phyloP scores from a whole-genome alignment of 352 stramenopile species.

The Pythium monospermum region DNA sequence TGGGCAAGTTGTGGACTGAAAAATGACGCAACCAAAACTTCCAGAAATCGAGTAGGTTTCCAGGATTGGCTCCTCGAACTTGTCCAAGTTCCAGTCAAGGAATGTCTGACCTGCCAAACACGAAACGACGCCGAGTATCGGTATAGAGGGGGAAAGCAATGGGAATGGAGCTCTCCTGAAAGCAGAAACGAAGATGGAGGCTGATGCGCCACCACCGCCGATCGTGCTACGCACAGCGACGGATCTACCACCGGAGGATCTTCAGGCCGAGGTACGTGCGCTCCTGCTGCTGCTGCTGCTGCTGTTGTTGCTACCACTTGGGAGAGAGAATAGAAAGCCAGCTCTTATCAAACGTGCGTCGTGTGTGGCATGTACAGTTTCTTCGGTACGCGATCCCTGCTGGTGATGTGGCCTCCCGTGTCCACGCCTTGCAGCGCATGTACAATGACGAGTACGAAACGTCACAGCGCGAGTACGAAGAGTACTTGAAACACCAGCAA shows the following conservation, averaged over 20 bases:
- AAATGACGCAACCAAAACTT: slow-evolving; percentile 9
- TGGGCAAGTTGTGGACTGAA: no score
- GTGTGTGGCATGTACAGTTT: slow-evolving; percentile 29
- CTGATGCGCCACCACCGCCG: slow-evolving; percentile 10
- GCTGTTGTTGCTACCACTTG: no score
- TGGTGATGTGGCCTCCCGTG: slow-evolving; percentile 36
- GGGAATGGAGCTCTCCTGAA: slow-evolving; percentile 11
- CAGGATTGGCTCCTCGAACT: slow-evolving; percentile 6
- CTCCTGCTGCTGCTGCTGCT: no score
- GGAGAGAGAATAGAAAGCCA: no score
- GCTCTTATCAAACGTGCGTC: neutral
- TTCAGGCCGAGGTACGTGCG: slow-evolving; percentile 46
- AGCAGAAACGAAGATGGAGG: neutral
- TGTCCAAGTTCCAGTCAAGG: neutral
- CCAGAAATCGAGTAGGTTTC: slow-evolving; percentile 2
- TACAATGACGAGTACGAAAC: slow-evolving; percentile 65
- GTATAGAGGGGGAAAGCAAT: slow-evolving; percentile 16
- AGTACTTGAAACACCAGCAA: slow-evolving; percentile 29
- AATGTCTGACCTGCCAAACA: neutral
- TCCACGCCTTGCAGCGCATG: slow-evolving; percentile 42
- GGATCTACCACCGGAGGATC: slow-evolving; percentile 47
- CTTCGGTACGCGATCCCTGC: slow-evolving; percentile 41
- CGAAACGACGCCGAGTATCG: slow-evolving; percentile 5
- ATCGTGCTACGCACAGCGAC: slow-evolving; percentile 37
- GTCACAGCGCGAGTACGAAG: slow-evolving; percentile 30